phyloP scores from a whole-genome alignment of 176 grass and related monocot species.

The Rhynchospora tenuis region DNA sequence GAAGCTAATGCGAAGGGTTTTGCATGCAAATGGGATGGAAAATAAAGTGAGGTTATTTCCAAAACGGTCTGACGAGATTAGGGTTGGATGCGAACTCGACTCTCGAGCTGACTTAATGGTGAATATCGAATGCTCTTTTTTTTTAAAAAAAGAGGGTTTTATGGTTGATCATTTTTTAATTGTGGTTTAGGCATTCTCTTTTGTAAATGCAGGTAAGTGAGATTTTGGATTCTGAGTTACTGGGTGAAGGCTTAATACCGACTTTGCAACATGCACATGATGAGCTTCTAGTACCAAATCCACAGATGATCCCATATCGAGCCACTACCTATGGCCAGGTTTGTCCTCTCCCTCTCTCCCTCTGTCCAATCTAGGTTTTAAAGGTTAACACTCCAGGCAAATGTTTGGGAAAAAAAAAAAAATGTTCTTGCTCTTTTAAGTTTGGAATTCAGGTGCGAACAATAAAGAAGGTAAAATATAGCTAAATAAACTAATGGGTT shows the following conservation, averaged over 20 bases:
- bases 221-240: conserved; percentile 89
- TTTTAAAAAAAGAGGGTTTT: background rate
- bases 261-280: conserved; percentile 92
- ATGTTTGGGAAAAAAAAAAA: background rate
- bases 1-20: conserved; percentile 66
- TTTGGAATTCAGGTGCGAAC: background rate
- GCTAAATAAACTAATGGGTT: conserved; percentile 15
- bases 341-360: background rate
- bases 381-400: background rate
- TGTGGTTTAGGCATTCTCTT: background rate
- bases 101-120: conserved; percentile 71
- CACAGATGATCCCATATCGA: conserved; percentile 66
- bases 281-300: conserved; percentile 56
- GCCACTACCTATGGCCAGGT: conserved; percentile 79
- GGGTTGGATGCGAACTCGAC: conserved; percentile 50
- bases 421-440: background rate
- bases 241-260: conserved; percentile 95
- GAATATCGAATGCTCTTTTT: conserved; percentile 14
- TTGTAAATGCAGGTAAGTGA: conserved; percentile 61
- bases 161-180: background rate
- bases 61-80: conserved; percentile 77
- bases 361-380: background rate
- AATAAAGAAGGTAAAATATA: background rate
- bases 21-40: conserved; percentile 64
- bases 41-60: conserved; percentile 59